Percentiles rank a stretch among this genome's conserved stretches.
These are phyloP conservation scores for Prunus kanzakura DNA, from an alignment of 306 rosid genomes.

Conservation along the genomic window DNA sequence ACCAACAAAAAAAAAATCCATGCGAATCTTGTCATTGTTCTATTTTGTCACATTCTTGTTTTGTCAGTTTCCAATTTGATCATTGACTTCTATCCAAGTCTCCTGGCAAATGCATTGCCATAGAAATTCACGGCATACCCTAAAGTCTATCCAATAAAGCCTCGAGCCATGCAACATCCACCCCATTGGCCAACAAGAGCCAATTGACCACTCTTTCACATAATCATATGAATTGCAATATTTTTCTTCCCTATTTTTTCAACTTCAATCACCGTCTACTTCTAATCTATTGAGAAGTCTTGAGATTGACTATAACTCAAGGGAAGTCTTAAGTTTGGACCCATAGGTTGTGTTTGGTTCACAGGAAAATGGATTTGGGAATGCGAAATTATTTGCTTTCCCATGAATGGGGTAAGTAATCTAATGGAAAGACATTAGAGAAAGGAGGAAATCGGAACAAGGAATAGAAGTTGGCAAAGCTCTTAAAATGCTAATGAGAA, in stretches of 20 bases:
- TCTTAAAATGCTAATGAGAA: too few species aligned
- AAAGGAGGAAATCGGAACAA: not conserved
- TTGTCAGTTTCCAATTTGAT: slow-evolving; percentile 9
- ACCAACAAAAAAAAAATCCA: not conserved
- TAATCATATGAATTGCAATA: not conserved
- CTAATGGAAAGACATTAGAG: not conserved
- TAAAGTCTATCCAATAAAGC: not conserved
- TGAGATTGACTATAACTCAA: not conserved
- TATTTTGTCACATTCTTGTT: slow-evolving; percentile 11
- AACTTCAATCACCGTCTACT: not conserved
- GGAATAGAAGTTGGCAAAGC: not conserved
- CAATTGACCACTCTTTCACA: not conserved
- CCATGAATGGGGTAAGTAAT: not conserved
- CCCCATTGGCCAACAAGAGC: slow-evolving; percentile 1
- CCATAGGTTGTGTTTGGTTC: too few species aligned
- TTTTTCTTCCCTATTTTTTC: too few species aligned
- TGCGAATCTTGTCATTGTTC: slow-evolving; percentile 1
- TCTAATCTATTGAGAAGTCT: not conserved
- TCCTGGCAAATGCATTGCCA: slow-evolving; percentile 1
- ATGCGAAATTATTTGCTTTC: too few species aligned
- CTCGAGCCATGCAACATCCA: slow-evolving; percentile 6
- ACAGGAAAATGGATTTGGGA: too few species aligned
- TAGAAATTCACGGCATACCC: not conserved
- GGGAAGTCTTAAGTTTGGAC: too few species aligned
- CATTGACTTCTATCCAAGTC: slow-evolving; percentile 15